A percentile compares a stretch with the other conserved stretches of the same genome.
phyloP scores from a whole-genome alignment of 2,329 filamentous ascomycete species.

The Fusarium sp. region DNA sequence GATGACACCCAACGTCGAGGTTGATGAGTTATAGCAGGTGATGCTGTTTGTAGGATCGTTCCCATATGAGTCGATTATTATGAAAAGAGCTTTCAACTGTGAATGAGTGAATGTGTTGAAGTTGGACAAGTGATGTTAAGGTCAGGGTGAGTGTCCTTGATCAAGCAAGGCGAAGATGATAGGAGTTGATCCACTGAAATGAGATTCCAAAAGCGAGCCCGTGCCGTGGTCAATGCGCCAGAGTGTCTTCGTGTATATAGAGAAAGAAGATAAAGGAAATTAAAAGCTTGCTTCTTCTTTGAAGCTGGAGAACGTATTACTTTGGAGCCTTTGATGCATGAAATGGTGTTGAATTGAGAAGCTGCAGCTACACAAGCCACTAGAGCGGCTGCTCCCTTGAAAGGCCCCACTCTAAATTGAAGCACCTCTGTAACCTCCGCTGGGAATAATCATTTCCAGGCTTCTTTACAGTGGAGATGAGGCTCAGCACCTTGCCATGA shows the following conservation, averaged over 20 bases:
- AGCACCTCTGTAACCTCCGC: not conserved
- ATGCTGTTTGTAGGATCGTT: too few species aligned
- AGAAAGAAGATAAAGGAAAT: not conserved
- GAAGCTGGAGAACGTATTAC: not conserved
- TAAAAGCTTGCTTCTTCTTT: not conserved
- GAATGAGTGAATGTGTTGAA: not conserved
- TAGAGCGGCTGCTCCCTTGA: constrained; percentile 19
- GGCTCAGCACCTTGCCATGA: constrained; percentile 6
- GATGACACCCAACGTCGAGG: not conserved
- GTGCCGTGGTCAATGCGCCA: constrained; percentile 8
- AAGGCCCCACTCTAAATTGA: constrained; percentile 13
- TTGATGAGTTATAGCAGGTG: not conserved
- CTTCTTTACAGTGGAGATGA: not conserved
- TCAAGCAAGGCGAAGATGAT: not conserved
- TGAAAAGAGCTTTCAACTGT: not conserved
- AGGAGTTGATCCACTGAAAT: constrained; percentile 23
- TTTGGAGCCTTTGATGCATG: not conserved
- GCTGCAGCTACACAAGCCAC: constrained; percentile 9
- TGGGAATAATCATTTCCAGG: not conserved
- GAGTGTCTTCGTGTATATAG: not conserved
- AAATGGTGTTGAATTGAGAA: constrained; percentile 14
- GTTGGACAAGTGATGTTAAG: constrained; percentile 12
- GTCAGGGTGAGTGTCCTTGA: constrained; percentile 12
- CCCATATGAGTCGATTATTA: not conserved
- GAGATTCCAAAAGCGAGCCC: constrained; percentile 1